A percentile compares a stretch with the other conserved stretches of the same genome.
Evolutionary conservation across 176 grass and related monocot species (phyloP).

Genomic region (Carex parvula): DNA sequence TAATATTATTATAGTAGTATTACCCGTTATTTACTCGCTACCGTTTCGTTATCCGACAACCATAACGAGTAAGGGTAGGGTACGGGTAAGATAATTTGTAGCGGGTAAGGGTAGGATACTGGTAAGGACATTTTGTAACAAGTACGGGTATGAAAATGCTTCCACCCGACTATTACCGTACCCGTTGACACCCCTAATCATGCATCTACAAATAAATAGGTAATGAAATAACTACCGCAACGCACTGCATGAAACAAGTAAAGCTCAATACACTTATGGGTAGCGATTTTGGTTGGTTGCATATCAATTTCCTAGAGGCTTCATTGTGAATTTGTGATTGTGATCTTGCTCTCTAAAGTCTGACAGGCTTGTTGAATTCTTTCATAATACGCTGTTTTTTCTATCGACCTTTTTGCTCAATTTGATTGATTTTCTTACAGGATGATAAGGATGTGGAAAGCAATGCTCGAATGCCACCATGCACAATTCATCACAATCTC

Average conservation of each 20-base stretch:
- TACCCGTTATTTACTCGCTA: too few species aligned
- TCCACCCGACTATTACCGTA: too few species aligned
- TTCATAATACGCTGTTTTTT: neutral
- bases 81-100: too few species aligned
- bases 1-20: too few species aligned
- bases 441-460: slow-evolving; percentile 94
- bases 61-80: too few species aligned
- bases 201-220: neutral
- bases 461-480: slow-evolving; percentile 95
- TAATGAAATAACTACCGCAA: neutral
- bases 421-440: slow-evolving; percentile 34
- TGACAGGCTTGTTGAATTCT: neutral
- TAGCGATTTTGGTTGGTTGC: neutral
- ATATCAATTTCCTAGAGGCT: neutral
- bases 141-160: too few species aligned
- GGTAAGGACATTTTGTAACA: too few species aligned
- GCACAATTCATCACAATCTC: slow-evolving; percentile 95
- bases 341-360: neutral
- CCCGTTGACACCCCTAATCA: too few species aligned
- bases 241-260: neutral
- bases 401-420: neutral
- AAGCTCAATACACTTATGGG: neutral
- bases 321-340: too few species aligned
- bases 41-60: too few species aligned
- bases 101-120: too few species aligned